Evolutionary conservation across 1,139 yeast genomes (phyloP).

Genomic region (Pneumocystis carinii): DNA sequence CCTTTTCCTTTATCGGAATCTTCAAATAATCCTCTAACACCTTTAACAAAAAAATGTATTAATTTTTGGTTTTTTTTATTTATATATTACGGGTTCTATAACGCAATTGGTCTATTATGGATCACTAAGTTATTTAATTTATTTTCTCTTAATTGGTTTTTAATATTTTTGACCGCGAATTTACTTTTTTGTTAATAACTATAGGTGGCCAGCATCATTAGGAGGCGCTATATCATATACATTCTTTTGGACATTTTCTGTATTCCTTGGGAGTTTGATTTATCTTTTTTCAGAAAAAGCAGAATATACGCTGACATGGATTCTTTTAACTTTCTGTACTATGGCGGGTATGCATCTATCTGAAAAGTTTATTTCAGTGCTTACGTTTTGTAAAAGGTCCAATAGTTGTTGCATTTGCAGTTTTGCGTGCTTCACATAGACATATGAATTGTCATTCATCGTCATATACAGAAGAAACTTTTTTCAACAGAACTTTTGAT

Average conservation of each 20-base stretch:
- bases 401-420: neutral
- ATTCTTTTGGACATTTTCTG: conserved; percentile 11
- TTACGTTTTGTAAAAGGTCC: neutral
- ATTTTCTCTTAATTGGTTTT: conserved; percentile 12
- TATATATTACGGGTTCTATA: conserved; percentile 13
- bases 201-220: conserved; percentile 9
- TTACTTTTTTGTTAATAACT: neutral
- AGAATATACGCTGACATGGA: conserved; percentile 12
- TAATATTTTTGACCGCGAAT: neutral
- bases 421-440: neutral
- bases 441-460: neutral
- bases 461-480: neutral
- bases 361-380: neutral
- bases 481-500: neutral
- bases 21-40: neutral
- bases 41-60: neutral
- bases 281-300: conserved; percentile 4
- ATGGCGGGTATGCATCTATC: conserved; percentile 4
- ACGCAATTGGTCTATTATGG: conserved; percentile 13
- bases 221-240: conserved; percentile 11
- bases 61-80: conserved; percentile 13
- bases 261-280: conserved; percentile 10
- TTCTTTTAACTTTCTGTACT: conserved; percentile 11
- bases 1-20: conserved; percentile 5
- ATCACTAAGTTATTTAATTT: conserved; percentile 13